Evolutionary conservation across 305 asterid genomes (phyloP), one percentile per base, ranked within the genome.

Genomic region (Fraxinus paxiana): DNA sequence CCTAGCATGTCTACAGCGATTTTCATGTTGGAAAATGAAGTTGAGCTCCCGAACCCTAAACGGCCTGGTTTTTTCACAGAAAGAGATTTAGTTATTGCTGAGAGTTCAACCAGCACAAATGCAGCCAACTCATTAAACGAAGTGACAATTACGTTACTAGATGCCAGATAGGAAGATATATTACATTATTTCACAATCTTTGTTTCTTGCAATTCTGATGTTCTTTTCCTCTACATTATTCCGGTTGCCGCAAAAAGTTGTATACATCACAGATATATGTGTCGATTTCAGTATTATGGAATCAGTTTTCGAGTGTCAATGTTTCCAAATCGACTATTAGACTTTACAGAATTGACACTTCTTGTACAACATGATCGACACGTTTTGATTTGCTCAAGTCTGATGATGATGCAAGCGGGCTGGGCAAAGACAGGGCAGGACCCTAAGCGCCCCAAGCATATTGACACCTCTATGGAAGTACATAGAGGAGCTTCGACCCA

Each of bases 1-100:
- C 92, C 92, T 30, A 63, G 34, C 74, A 67, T 67, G 74, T 12
- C 38, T 67, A 67, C 74, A 15, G 18, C 7, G 15, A 83, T 81
- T n/a, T 41, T 8, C 33, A 63, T 63, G 72, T 22, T 63, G 33
- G 72, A 63, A 22, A 63, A 63, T 24, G 72, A 63, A 63, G 33
- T 63, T 24, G 34, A 2, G n/a, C 30, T 63, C 33, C 17, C 72
- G 30, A 22, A 22, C n/a, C 34, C 34, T 22, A 63, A 63, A 22
- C 33, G 33, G n/a, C 72, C 72, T 22, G 72, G 72, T 24, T 63
- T 63, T 22, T 63, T 63, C 72, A 63, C 72, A 12, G 72, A 63
- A 3, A 24, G 72, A 63, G 72, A 63, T 24, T 9, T 22, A 22
- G 33, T 63, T 24, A 22, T 22, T 22, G 33, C 34, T 63, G 72